Percentiles rank a stretch among this genome's conserved stretches.
Conservation (phyloP, 495 filamentous ascomycete species). For the Massariosphaeria phaeospora region DNA sequence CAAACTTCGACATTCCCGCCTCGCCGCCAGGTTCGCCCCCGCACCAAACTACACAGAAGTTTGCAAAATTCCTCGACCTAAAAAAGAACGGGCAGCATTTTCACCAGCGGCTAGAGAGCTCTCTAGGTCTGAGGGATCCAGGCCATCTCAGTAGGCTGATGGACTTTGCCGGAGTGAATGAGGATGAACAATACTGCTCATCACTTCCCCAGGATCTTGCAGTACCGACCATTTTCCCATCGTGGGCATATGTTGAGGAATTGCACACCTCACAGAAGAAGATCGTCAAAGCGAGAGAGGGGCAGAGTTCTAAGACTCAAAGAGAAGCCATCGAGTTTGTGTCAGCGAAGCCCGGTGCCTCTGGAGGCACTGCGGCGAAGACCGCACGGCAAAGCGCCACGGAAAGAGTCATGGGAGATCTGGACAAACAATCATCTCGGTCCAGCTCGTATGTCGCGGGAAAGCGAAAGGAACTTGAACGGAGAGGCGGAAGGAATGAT, state of each 20-base stretch:
- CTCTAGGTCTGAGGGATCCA: slow-evolving; percentile 73
- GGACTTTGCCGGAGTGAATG: slow-evolving; percentile 69
- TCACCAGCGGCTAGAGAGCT: slow-evolving; percentile 71
- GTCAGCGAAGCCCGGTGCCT: slow-evolving; percentile 33
- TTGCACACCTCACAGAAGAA: slow-evolving; percentile 62
- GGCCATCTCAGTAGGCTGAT: slow-evolving; percentile 73
- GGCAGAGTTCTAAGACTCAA: slow-evolving; percentile 49
- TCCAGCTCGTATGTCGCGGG: background rate
- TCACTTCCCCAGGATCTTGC: slow-evolving; percentile 63
- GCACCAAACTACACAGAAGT: slow-evolving; percentile 60
- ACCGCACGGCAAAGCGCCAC: slow-evolving; percentile 39
- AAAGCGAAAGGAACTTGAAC: slow-evolving; percentile 22
- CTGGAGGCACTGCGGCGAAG: slow-evolving; percentile 32
- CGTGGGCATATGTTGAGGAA: slow-evolving; percentile 67
- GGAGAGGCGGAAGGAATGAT: slow-evolving; percentile 9
- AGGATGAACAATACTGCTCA: slow-evolving; percentile 67
- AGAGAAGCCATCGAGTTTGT: slow-evolving; percentile 77
- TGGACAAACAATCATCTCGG: slow-evolving; percentile 2
- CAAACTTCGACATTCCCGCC: slow-evolving; percentile 74
- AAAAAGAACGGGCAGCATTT: slow-evolving; percentile 88
- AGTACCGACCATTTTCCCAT: slow-evolving; percentile 61
- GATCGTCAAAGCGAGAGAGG: slow-evolving; percentile 55
- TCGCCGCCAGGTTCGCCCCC: slow-evolving; percentile 77
- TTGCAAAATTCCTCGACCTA: slow-evolving; percentile 74
- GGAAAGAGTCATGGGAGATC: slow-evolving; percentile 42